phyloP scores from a whole-genome alignment of 176 grass and related monocot genomes.

The Lolium perenne region DNA sequence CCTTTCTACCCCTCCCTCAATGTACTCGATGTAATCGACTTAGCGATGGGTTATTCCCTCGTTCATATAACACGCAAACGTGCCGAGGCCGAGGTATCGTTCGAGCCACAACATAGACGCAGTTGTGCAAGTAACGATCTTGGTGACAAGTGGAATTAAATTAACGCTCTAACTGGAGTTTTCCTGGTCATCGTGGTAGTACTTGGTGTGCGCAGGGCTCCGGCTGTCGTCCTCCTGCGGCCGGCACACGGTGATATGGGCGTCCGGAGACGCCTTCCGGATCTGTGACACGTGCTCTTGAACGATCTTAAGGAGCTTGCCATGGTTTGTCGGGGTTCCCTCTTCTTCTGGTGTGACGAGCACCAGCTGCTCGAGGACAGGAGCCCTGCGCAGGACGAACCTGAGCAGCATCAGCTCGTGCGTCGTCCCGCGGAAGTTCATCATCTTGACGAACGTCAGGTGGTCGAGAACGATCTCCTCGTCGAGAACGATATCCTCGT shows the following conservation, averaged over 20 bases:
- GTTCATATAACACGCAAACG: no score
- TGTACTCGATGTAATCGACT: no score
- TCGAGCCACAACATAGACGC: no score
- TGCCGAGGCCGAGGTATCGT: no score
- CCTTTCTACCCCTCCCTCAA: no score
- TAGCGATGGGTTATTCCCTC: no score
- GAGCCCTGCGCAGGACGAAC: slow-evolving; percentile 51
- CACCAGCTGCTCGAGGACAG: slow-evolving; percentile 55
- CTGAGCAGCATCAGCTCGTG: slow-evolving; percentile 52
- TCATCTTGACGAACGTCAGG: slow-evolving; percentile 58
- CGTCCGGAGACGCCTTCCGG: slow-evolving; percentile 38
- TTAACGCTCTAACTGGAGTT: neutral
- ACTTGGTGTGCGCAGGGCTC: neutral
- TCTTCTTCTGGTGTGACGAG: slow-evolving; percentile 39
- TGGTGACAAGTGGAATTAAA: neutral
- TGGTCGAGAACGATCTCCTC: slow-evolving; percentile 28
- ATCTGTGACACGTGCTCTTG: slow-evolving; percentile 29
- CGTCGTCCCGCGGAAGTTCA: slow-evolving; percentile 46
- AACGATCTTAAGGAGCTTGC: slow-evolving; percentile 30
- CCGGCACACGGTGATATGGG: slow-evolving; percentile 35
- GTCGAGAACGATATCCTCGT: neutral
- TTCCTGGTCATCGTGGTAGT: neutral
- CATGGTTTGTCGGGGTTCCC: neutral
- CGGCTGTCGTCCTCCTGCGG: slow-evolving; percentile 4
- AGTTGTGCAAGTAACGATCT: no score